Evolutionary conservation across 805 yeast species (phyloP).

Genomic region (Pichia thaimueangensis): DNA sequence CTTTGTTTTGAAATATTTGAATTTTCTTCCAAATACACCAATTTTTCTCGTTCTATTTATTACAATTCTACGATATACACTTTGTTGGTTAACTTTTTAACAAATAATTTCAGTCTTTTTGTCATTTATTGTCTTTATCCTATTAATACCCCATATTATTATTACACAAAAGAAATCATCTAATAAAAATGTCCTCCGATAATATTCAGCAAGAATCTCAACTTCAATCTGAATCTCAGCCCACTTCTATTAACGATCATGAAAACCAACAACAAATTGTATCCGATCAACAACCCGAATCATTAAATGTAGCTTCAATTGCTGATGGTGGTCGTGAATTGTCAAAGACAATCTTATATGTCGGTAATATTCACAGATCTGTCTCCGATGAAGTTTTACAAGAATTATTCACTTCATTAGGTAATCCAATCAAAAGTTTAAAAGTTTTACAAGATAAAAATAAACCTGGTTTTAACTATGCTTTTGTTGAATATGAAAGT

Average conservation of each 20-base stretch:
- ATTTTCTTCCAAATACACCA: no score
- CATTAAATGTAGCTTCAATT: slow-evolving; percentile 5
- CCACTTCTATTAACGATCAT: no score
- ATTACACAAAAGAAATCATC: no score
- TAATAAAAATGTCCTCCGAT: no score
- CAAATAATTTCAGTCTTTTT: no score
- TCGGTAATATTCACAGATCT: slow-evolving; percentile 63
- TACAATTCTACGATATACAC: no score
- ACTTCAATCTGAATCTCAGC: background rate
- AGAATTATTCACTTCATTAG: slow-evolving; percentile 48
- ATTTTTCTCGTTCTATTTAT: no score
- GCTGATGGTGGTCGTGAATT: slow-evolving; percentile 68
- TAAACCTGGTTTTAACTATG: slow-evolving; percentile 67
- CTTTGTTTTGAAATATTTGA: no score
- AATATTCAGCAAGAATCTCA: no score
- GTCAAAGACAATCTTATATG: slow-evolving; percentile 66
- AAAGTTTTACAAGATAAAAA: slow-evolving; percentile 75
- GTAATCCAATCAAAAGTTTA: slow-evolving; percentile 56
- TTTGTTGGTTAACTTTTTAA: no score
- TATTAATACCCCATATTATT: no score
- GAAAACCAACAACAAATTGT: background rate
- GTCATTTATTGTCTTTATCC: no score
- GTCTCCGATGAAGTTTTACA: slow-evolving; percentile 57
- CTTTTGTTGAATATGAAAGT: slow-evolving; percentile 68
- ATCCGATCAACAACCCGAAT: background rate